Evolutionary conservation across 495 filamentous ascomycete species (phyloP), one percentile per base, ranked within the genome.

Genomic region (Aspergillus cavernicola): DNA sequence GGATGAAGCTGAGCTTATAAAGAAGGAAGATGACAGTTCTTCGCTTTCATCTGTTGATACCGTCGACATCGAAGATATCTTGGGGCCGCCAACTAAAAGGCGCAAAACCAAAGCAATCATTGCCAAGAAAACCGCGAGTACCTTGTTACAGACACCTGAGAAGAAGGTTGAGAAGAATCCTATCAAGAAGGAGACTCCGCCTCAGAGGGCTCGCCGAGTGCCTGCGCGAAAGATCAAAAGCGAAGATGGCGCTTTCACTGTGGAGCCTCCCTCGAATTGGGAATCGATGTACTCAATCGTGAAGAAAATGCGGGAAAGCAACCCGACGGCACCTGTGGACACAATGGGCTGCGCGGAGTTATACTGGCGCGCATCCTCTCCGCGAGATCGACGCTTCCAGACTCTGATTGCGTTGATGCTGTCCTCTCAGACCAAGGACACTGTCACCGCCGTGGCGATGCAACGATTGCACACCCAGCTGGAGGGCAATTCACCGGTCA

Each of bases 301-400:
- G 31, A 85, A 84, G 58, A 79, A 80, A 60, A 97, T 97, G 89
- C 84, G 93, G 2, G 76, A 77, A 47, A 69, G 73, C 11, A 80
- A 80, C 35, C 84, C 87, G n/a, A 75, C 79, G 0, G 93, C 93
- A 4, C 89, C 92, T 1, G 93, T 98, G 1, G 93, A 98, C 71
- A 97, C 95, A 0, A 97, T 98, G 93, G 93, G 93, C 16, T 98
- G 93, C 64, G 90, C 92, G 55, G 81, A 85, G 12, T 78, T 97
- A 10, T 66, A 69, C 46, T 74, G 70, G 72, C 64, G 67, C 7
- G 62, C 60, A 6, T 74, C 72, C 4, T 67, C 68, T 13, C 65
- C 67, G 0, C 54, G 60, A 55, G 89, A 92, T 64, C 82, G 82
- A 55, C 82, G 95, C 2, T 96, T 95, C 65, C 93, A 99, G 53